Base-by-base conservation (phyloP, 305 asterid genomes). In the Caryopteris hybrid region DNA sequence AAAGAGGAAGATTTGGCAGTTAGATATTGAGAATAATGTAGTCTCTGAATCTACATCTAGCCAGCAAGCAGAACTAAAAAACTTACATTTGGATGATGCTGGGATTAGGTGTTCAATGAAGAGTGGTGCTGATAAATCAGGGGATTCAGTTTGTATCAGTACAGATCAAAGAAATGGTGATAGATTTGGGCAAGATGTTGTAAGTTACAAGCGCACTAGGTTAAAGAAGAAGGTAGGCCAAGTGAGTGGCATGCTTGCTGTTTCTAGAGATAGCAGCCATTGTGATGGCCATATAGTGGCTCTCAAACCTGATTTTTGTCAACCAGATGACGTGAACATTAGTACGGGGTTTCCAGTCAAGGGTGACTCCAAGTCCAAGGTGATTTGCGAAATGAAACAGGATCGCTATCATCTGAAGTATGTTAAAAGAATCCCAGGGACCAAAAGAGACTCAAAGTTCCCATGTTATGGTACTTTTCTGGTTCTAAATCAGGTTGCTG, bases 351-450 rank as follows among this genome's bases (percentile, higher is more conserved):
- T 69, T 61, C 65, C 33, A 54, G 66, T 58, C 47, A 77, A 63
- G 62, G 77, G 42, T 56, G 78, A 69, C 18, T 52, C 51, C 6
- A 66, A 76, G 36, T 74, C 70, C 45, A 74, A 68, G 53, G 79
- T 77, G 61, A 67, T 62, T 64, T 75, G 66, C 61, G 50, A 62
- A 71, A 47, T 68, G 29, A 75, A 70, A 61, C 61, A 63, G 41
- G 79, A 73, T 47, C 86, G 81, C 14, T 84, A 36, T 66, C 75
- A 62, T 36, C 65, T 81, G 20, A 87, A 88, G 74, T 88, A 88
- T 74, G 74, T 46, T 52, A 81, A 74, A 78, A 83, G 86, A 78
- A 75, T 50, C 22, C 48, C 50, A 55, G 74, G 73, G 33, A 67
- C 80, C 14, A 76, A 78, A 67, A 51, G 45, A 14, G 74, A 14